These are phyloP conservation scores for Malus domestica DNA, from an alignment of 306 rosid species.

Conservation along the genomic window DNA sequence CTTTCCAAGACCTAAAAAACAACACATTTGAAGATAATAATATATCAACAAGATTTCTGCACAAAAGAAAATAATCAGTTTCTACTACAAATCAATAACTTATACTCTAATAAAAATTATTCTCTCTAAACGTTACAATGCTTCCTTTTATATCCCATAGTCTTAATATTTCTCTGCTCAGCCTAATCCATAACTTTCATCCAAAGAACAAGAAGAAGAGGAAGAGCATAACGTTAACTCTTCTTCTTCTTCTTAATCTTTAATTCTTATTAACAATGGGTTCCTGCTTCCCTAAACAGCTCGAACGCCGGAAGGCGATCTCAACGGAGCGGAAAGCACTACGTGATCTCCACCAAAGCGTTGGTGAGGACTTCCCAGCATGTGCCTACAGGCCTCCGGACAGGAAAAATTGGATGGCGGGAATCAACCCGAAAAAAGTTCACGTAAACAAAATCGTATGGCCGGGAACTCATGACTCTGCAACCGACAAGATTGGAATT, in stretches of 20 bases:
- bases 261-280: constrained; percentile 43
- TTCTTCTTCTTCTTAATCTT: constrained; percentile 3
- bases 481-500: constrained; percentile 68
- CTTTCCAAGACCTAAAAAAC: neutral
- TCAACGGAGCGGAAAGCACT: constrained; percentile 38
- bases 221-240: constrained; percentile 1
- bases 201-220: neutral
- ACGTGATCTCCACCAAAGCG: constrained; percentile 23
- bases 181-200: neutral
- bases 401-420: constrained; percentile 69
- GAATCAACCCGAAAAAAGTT: constrained; percentile 37
- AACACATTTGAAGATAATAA: neutral
- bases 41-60: neutral
- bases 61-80: neutral
- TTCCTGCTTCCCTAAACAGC: constrained; percentile 45
- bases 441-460: constrained; percentile 52
- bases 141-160: constrained; percentile 6
- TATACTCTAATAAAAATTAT: neutral
- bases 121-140: constrained; percentile 25
- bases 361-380: constrained; percentile 54
- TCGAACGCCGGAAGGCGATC: constrained; percentile 41
- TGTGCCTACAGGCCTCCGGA: constrained; percentile 52
- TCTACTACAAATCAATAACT: neutral
- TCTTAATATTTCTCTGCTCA: neutral
- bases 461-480: constrained; percentile 92